These are phyloP conservation scores for Yamadazyma epiphylla DNA, from an alignment of 1,139 yeast species.

Conservation along the genomic window DNA sequence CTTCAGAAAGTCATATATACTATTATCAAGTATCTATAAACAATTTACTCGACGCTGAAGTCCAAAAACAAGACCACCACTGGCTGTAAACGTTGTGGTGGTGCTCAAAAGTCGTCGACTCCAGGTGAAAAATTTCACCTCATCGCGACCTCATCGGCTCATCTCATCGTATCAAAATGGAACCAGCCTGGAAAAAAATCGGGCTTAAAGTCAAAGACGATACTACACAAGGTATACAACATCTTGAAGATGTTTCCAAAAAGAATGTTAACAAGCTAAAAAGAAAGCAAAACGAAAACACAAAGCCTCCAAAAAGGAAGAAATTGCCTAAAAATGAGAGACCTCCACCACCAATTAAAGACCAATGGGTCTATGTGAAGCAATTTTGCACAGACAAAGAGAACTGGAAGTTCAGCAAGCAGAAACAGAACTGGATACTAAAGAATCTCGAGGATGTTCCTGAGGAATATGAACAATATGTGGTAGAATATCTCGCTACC, in stretches of 20 bases:
- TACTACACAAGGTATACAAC: slow-evolving; percentile 36
- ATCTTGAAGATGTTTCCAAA: slow-evolving; percentile 42
- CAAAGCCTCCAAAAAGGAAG: slow-evolving; percentile 66
- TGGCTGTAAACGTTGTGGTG: too few relatives aligned
- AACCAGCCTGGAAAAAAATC: slow-evolving; percentile 91
- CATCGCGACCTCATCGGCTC: too few relatives aligned
- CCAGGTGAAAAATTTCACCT: slow-evolving; percentile 3
- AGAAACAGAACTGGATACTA: slow-evolving; percentile 89
- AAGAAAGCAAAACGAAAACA: slow-evolving; percentile 27
- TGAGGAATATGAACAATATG: slow-evolving; percentile 50
- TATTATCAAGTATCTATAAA: too few relatives aligned
- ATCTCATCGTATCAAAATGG: slow-evolving; percentile 2
- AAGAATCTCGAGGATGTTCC: slow-evolving; percentile 62
- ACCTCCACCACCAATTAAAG: slow-evolving; percentile 74
- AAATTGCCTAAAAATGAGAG: slow-evolving; percentile 76
- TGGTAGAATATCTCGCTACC: slow-evolving; percentile 59
- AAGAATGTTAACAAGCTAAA: slow-evolving; percentile 46
- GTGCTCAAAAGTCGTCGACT: too few relatives aligned
- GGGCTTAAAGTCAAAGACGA: slow-evolving; percentile 59
- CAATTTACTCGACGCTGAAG: too few relatives aligned
- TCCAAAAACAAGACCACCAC: too few relatives aligned
- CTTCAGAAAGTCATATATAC: too few relatives aligned
- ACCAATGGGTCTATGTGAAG: slow-evolving; percentile 71
- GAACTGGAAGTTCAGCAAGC: slow-evolving; percentile 90
- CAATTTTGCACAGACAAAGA: slow-evolving; percentile 58